These are phyloP conservation scores for Rickenella mellea DNA, from an alignment of 768 basidiomycete species.

Conservation along the genomic window DNA sequence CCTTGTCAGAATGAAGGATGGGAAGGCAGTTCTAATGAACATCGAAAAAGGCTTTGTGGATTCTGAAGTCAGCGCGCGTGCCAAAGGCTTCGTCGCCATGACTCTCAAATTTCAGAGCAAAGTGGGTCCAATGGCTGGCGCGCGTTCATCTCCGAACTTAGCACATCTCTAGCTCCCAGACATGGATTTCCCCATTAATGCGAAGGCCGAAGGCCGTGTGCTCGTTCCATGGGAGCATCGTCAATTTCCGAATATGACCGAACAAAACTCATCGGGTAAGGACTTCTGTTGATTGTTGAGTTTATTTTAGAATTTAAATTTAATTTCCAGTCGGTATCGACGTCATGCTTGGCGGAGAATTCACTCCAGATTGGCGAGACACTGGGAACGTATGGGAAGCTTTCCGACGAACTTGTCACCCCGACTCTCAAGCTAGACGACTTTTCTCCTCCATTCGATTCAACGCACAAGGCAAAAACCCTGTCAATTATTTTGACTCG, in stretches of 20 bases:
- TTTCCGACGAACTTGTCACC: constrained; percentile 85
- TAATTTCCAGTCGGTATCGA: constrained; percentile 36
- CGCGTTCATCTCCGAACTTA: too few species aligned
- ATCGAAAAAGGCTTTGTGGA: constrained; percentile 47
- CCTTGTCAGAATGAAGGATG: constrained; percentile 68
- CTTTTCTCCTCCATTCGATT: constrained; percentile 67
- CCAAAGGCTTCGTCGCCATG: constrained; percentile 70
- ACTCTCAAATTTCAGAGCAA: constrained; percentile 56
- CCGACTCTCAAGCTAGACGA: constrained; percentile 68
- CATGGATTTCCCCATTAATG: constrained; percentile 92
- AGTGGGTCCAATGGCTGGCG: constrained; percentile 26
- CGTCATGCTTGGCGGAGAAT: constrained; percentile 49
- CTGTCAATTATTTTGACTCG: not conserved
- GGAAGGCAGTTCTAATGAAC: constrained; percentile 49
- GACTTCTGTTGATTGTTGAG: not conserved
- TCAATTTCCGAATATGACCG: constrained; percentile 62
- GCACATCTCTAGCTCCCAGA: constrained; percentile 74
- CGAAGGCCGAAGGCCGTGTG: constrained; percentile 88
- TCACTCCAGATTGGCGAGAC: constrained; percentile 78
- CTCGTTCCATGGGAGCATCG: constrained; percentile 88
- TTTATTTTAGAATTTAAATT: not conserved
- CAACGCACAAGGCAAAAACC: constrained; percentile 10
- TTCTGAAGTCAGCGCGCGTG: constrained; percentile 66
- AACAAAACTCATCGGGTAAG: constrained; percentile 24
- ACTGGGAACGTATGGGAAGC: constrained; percentile 89